A percentile compares a stretch with the other conserved stretches of the same genome.
Evolutionary conservation across 1,284 basidiomycete species (phyloP).

Genomic region (Apiotrichum montevideense): DNA sequence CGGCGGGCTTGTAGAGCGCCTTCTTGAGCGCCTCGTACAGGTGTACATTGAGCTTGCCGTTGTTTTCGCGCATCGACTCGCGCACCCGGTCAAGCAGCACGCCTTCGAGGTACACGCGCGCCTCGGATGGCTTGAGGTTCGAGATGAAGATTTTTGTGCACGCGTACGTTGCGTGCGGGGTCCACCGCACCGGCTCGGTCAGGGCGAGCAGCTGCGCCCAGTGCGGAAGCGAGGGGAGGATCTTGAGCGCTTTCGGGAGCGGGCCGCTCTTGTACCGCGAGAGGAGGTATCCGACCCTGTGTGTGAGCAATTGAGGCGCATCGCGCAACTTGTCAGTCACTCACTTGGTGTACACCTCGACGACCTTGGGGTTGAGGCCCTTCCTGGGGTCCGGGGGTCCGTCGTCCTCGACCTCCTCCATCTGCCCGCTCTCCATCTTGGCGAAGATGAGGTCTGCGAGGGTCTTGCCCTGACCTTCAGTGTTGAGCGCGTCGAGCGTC

Average conservation of each 20-base stretch:
- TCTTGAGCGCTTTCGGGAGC: slow-evolving; percentile 96
- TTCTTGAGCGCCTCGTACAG: slow-evolving; percentile 90
- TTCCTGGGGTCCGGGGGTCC: slow-evolving; percentile 71
- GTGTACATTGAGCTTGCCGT: slow-evolving; percentile 82
- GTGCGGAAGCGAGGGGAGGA: slow-evolving; percentile 88
- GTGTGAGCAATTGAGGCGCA: neutral
- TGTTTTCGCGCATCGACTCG: slow-evolving; percentile 72
- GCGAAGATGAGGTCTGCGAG: slow-evolving; percentile 94
- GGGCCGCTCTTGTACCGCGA: slow-evolving; percentile 91
- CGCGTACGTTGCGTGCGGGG: slow-evolving; percentile 87
- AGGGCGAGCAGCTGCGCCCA: slow-evolving; percentile 96
- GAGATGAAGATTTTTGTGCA: slow-evolving; percentile 95
- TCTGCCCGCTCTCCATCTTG: slow-evolving; percentile 66
- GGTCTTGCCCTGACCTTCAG: slow-evolving; percentile 61
- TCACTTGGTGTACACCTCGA: slow-evolving; percentile 91
- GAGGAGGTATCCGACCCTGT: slow-evolving; percentile 77
- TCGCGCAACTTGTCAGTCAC: slow-evolving; percentile 19
- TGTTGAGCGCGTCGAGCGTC: slow-evolving; percentile 65
- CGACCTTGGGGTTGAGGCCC: slow-evolving; percentile 91
- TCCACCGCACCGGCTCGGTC: slow-evolving; percentile 89
- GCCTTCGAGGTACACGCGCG: slow-evolving; percentile 88
- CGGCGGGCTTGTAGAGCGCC: slow-evolving; percentile 90
- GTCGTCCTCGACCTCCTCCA: slow-evolving; percentile 52
- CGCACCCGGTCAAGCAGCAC: slow-evolving; percentile 86
- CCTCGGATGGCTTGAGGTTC: slow-evolving; percentile 91